Base-by-base conservation (phyloP, 441 rosid species). In the Isatis lusitanica region DNA sequence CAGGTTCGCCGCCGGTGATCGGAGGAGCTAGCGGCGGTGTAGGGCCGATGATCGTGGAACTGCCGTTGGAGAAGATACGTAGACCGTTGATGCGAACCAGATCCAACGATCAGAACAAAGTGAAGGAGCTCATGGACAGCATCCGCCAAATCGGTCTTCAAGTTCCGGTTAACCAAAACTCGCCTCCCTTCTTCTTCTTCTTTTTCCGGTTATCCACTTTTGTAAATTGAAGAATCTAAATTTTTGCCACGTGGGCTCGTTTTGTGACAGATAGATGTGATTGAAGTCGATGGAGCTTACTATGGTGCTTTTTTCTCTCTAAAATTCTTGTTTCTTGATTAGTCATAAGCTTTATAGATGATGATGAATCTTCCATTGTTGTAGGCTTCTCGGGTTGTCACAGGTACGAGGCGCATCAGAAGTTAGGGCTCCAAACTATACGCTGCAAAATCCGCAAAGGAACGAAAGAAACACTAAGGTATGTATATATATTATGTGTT, bases 321-420 rank as follows among this genome's bases (percentile, higher is more conserved):
- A 26, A 18, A 24, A 18, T 8, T 3, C 3, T 43, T 10, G 13
- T 11, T 26, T 62, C 6, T 6, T 63, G 0, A 2, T 28, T 13
- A 18, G 26, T n/a, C 28, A 17, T 16, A 5, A 68, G 33, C 24
- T 36, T 2, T 11, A 26, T 0, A 15, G 40, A 39, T 52, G 46
- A 40, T 46, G 11, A 51, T 57, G 5, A 50, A 12, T 58, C 13
- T 0, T 58, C 38, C 50, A 28, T 56, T 76, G 50, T 44, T 60
- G 12, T 47, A 90, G 97, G 98, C 60, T 94, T 94, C 83, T 92
- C 98, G 0, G 97, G 97, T 21, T 94, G 98, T 69, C 98, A 90
- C 68, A 85, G 97, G 4, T 94, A 81, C 2, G 98, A 92, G 82
- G 97, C 97, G 65, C 95, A 94, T 77, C 96, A 84, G 80, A 87